Conservation (phyloP, 768 basidiomycete species). For the Lactifluus hygrophoroides region DNA sequence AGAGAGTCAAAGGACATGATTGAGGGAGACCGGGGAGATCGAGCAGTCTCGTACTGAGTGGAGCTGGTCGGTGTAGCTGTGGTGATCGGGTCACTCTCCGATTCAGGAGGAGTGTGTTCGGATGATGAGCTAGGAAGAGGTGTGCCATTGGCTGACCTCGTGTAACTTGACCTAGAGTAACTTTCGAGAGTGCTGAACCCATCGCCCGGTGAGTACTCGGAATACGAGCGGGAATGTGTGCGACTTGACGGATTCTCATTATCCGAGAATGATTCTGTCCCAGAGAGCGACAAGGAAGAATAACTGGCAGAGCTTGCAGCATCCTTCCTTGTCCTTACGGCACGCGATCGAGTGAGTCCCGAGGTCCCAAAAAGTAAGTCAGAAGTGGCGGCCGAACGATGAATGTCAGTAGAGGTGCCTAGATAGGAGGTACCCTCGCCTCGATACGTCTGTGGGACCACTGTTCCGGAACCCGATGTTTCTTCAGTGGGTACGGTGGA, state of each 20-base stretch:
- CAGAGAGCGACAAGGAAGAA: constrained; percentile 32
- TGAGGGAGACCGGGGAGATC: constrained; percentile 38
- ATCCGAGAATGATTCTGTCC: constrained; percentile 42
- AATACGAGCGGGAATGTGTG: constrained; percentile 24
- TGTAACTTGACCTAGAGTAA: constrained; percentile 11
- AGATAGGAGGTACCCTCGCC: not conserved
- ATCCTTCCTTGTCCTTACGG: constrained; percentile 42
- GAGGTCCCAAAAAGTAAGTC: constrained; percentile 34
- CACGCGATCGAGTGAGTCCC: constrained; percentile 47
- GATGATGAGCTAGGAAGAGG: constrained; percentile 30
- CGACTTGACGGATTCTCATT: constrained; percentile 44
- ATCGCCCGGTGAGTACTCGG: constrained; percentile 21
- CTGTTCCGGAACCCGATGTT: constrained; percentile 24
- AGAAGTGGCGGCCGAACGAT: constrained; percentile 35
- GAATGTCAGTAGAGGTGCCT: not conserved
- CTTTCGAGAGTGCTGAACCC: constrained; percentile 20
- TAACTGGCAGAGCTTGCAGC: constrained; percentile 36
- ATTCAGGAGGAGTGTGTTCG: constrained; percentile 22
- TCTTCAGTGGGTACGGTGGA: constrained; percentile 33
- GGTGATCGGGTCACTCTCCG: constrained; percentile 26
- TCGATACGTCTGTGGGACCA: constrained; percentile 12
- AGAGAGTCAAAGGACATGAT: constrained; percentile 47
- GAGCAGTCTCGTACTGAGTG: constrained; percentile 37
- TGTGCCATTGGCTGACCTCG: constrained; percentile 11
- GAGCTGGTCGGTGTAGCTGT: constrained; percentile 20